Evolutionary conservation across 345 rosid genomes (phyloP), one percentile per base, ranked within the genome.

Genomic region (Carallia pectinifolia): DNA sequence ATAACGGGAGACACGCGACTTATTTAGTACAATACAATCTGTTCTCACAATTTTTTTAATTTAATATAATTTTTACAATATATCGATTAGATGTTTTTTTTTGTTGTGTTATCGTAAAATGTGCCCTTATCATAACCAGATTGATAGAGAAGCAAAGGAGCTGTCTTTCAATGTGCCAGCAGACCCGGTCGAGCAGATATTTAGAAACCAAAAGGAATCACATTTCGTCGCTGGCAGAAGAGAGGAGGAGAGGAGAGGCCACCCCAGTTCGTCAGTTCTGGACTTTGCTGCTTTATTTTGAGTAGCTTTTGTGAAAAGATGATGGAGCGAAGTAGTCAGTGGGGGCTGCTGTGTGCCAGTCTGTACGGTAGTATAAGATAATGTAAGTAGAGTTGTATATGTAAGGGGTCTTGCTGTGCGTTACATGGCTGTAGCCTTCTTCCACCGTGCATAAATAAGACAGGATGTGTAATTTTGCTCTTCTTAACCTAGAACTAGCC

Each of bases 71-170:
- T 23, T 23, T 23, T 23, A 23, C 23, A 23, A 23, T 23, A 23
- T 23, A 23, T n/a, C 23, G 23, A 23, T 23, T 23, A 23, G 23
- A 23, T 23, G 23, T 23, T 23, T 23, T 23, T 23, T 23, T 23
- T 23, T 23, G 23, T 23, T 23, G 23, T 23, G 23, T 23, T 23
- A 23, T 23, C 23, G 23, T 23, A 23, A 23, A 23, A 23, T 23
- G 23, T 23, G 23, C 23, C 23, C 23, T 23, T 23, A 23, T 23
- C 23, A 23, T 23, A 47, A 71, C 71, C 65, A 53, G 23, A 68
- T 77, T 68, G 82, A 84, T 58, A 82, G 53, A 71, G 82, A 76
- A 60, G 88, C 83, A 0, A 81, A 72, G 66, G 83, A 85, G 62
- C 59, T 88, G 56, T 71, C 82, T 0, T 85, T 88, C 53, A 68